phyloP scores from a whole-genome alignment of 352 stramenopile genomes.

The Albugo laibachii region DNA sequence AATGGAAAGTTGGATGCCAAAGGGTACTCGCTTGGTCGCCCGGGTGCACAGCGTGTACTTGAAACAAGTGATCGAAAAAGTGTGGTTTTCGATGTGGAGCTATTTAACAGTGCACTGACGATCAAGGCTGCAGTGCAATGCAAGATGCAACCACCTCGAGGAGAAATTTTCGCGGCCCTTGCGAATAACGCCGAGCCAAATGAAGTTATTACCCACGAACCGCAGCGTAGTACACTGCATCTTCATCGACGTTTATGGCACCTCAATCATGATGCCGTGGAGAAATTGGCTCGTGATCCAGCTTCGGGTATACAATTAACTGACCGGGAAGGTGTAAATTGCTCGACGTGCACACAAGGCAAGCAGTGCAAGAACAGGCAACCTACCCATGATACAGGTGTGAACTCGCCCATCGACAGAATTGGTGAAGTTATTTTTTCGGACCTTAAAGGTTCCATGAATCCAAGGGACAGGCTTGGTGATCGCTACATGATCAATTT shows the following conservation, averaged over 20 bases:
- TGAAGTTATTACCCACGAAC: not conserved
- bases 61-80: not conserved
- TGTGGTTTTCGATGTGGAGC: not conserved
- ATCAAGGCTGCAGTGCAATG: not conserved
- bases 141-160: too few species aligned
- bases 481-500: conserved; percentile 9
- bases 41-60: not conserved
- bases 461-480: not conserved
- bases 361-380: conserved; percentile 5
- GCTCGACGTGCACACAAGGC: conserved; percentile 3
- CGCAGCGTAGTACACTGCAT: not conserved
- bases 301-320: too few species aligned
- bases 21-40: not conserved
- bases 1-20: not conserved
- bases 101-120: not conserved
- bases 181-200: not conserved
- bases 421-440: not conserved
- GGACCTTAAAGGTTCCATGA: conserved; percentile 1
- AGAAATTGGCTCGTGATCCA: too few species aligned
- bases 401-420: conserved; percentile 4
- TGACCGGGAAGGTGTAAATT: not conserved
- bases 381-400: conserved; percentile 5
- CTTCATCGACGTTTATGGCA: conserved; percentile 1
- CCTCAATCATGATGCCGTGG: too few species aligned
- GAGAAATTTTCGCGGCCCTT: not conserved